phyloP scores from a whole-genome alignment of 2,329 filamentous ascomycete genomes.

The Colletotrichum phormii region DNA sequence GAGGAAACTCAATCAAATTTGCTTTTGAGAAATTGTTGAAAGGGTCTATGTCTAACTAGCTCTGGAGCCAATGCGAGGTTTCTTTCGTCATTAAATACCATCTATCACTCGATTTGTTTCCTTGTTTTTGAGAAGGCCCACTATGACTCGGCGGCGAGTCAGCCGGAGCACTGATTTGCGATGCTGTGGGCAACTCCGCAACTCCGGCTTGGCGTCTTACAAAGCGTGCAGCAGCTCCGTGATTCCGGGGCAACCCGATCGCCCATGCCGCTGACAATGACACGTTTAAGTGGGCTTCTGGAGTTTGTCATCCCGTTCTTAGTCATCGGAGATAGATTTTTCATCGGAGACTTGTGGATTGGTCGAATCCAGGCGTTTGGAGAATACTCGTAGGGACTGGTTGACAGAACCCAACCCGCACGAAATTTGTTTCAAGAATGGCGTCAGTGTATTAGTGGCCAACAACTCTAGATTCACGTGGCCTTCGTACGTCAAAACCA shows the following conservation, averaged over 20 bases:
- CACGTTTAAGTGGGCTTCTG: neutral
- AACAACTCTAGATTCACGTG: too few relatives aligned
- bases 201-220: conserved; percentile 2
- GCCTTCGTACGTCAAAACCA: too few relatives aligned
- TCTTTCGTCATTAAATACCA: neutral
- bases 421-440: too few relatives aligned
- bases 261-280: neutral
- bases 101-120: neutral
- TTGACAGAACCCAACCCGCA: too few relatives aligned
- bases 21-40: too few relatives aligned
- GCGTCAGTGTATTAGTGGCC: too few relatives aligned
- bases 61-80: neutral
- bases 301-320: neutral
- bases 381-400: too few relatives aligned
- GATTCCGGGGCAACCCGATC: neutral
- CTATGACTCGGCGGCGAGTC: neutral
- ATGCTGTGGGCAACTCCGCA: neutral
- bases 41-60: neutral
- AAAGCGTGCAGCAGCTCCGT: neutral
- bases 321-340: neutral
- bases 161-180: neutral
- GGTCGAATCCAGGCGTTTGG: too few relatives aligned
- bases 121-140: neutral
- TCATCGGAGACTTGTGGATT: too few relatives aligned
- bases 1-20: neutral